Percentiles rank a stretch among this genome's conserved stretches.
These are phyloP conservation scores for Rosa chinensis DNA, from an alignment of 306 rosid species.

Conservation along the genomic window DNA sequence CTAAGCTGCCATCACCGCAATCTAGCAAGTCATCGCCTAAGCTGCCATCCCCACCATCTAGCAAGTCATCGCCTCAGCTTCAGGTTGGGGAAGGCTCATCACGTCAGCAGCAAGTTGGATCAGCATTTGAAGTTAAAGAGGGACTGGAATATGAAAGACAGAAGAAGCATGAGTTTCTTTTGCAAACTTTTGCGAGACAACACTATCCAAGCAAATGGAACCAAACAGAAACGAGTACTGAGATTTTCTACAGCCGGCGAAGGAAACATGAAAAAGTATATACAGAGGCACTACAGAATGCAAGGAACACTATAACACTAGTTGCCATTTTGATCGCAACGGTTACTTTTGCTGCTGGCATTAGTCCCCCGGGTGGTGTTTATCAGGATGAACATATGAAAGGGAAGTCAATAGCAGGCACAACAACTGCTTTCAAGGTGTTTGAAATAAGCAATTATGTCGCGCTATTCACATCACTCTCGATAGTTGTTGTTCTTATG, in stretches of 20 bases:
- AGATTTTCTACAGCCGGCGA: constrained; percentile 12
- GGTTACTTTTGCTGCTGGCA: constrained; percentile 75
- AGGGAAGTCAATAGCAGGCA: constrained; percentile 54
- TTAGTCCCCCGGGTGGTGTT: constrained; percentile 74
- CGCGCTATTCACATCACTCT: constrained; percentile 64
- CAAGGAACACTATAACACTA: constrained; percentile 62
- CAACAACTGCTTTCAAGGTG: constrained; percentile 58
- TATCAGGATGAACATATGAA: constrained; percentile 32
- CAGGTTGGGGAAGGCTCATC: constrained; percentile 28
- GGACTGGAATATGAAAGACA: constrained; percentile 23
- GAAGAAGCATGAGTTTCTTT: constrained; percentile 19
- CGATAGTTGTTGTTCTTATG: constrained; percentile 61
- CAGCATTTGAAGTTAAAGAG: constrained; percentile 12
- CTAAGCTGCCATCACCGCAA: constrained; percentile 2
- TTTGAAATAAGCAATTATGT: constrained; percentile 63
- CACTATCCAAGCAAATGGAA: constrained; percentile 21
- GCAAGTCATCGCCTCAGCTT: constrained; percentile 31
- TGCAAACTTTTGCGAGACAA: constrained; percentile 19
- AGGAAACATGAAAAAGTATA: constrained; percentile 40
- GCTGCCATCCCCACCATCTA: not conserved
- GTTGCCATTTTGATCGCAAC: constrained; percentile 81
- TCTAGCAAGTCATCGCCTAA: constrained; percentile 12
- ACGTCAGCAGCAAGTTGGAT: constrained; percentile 22
- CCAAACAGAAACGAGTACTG: not conserved
- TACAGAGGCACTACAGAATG: constrained; percentile 62